Percentiles rank a stretch among this genome's conserved stretches.
These are phyloP conservation scores for Prunus dulcis DNA, from an alignment of 306 rosid species.

Conservation along the genomic window DNA sequence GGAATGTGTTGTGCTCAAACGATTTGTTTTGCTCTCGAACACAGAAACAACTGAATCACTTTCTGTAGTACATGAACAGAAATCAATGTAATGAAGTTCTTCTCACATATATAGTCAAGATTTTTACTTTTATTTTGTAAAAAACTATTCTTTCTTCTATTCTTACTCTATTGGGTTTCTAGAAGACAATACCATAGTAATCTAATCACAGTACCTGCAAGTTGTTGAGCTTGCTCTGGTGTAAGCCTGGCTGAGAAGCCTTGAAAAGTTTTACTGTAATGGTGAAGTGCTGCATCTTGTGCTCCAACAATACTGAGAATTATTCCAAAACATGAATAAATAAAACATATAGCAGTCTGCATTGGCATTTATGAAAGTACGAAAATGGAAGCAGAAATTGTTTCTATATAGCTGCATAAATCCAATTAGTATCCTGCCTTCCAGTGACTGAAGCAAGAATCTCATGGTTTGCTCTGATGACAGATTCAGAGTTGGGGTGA, in stretches of 20 bases:
- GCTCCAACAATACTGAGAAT: constrained; percentile 42
- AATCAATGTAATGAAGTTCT: neutral
- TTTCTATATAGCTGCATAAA: too few species aligned
- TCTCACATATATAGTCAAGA: neutral
- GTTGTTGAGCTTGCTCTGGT: constrained; percentile 50
- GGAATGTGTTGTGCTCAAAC: constrained; percentile 60
- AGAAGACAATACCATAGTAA: neutral
- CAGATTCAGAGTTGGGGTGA: constrained; percentile 57
- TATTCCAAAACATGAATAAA: neutral
- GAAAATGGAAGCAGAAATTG: neutral
- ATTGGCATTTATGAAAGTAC: neutral
- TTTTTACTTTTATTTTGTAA: neutral
- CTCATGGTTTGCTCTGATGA: constrained; percentile 56
- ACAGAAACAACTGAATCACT: constrained; percentile 44
- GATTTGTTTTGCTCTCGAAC: constrained; percentile 63
- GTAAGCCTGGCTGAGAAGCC: constrained; percentile 78
- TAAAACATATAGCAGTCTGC: neutral
- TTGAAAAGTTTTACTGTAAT: constrained; percentile 57
- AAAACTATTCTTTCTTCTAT: neutral
- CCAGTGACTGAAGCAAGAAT: constrained; percentile 57
- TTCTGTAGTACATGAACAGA: constrained; percentile 38
- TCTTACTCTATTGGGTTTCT: neutral
- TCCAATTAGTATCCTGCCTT: constrained; percentile 32
- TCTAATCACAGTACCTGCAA: constrained; percentile 37
- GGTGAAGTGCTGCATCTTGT: constrained; percentile 46